Percentiles rank a stretch among this genome's conserved stretches.
Evolutionary conservation across 1,284 basidiomycete species (phyloP).

Genomic region (Rhodotorula sp.): DNA sequence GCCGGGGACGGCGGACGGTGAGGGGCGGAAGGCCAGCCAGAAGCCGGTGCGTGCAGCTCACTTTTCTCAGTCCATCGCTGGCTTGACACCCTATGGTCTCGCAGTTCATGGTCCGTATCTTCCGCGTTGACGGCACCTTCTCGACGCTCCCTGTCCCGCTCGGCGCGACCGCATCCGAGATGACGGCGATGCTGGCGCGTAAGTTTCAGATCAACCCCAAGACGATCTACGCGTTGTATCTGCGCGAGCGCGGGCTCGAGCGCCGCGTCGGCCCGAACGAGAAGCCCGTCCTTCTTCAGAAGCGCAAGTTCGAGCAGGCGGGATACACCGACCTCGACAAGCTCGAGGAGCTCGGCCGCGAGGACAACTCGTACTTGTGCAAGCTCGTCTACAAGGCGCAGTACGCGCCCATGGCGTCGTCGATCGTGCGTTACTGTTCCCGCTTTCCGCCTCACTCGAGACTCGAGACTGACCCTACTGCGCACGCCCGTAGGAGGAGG

Average conservation of each 20-base stretch:
- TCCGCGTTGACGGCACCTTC: conserved; percentile 44
- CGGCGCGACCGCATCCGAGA: conserved; percentile 40
- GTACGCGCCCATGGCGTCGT: conserved; percentile 47
- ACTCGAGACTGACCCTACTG: conserved; percentile 50
- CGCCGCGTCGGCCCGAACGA: conserved; percentile 78
- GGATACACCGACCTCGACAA: conserved; percentile 83
- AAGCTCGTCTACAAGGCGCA: conserved; percentile 67
- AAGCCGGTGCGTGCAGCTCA: conserved; percentile 40
- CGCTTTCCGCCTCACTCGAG: not conserved
- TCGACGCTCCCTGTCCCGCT: conserved; percentile 45
- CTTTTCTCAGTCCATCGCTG: too few relatives aligned
- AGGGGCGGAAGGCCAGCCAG: conserved; percentile 26
- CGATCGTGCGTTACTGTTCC: conserved; percentile 9
- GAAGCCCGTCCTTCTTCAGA: conserved; percentile 80
- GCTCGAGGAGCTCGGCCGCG: conserved; percentile 74
- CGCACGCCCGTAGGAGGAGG: conserved; percentile 61
- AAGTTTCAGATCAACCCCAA: conserved; percentile 41
- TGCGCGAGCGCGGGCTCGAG: conserved; percentile 56
- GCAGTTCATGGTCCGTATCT: conserved; percentile 46
- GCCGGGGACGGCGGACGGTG: conserved; percentile 41
- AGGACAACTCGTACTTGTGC: conserved; percentile 81
- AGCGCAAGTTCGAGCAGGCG: conserved; percentile 81
- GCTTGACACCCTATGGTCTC: not conserved
- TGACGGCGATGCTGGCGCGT: conserved; percentile 39
- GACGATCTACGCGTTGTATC: conserved; percentile 32